Percentiles rank a stretch among this genome's conserved stretches.
These are phyloP conservation scores for Fusarium phyllophilum DNA, from an alignment of 2,329 filamentous ascomycete species.

Conservation along the genomic window DNA sequence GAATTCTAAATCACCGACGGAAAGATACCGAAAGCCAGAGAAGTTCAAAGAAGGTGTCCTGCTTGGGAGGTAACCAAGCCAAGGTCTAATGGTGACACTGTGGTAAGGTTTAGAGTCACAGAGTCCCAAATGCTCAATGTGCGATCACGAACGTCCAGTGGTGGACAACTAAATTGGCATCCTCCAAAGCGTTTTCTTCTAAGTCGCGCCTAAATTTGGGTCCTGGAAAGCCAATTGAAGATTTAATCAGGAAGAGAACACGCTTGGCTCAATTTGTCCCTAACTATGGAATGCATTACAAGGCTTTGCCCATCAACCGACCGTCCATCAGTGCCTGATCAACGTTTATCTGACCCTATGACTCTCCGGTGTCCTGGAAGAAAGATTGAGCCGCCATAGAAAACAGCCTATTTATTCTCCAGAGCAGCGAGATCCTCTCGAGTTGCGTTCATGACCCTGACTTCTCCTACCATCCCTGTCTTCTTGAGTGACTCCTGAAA, in stretches of 20 bases:
- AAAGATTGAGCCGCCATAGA: neutral
- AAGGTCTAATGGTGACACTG: neutral
- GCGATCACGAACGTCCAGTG: neutral
- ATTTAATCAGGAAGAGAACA: neutral
- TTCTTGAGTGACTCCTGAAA: neutral
- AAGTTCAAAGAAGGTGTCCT: neutral
- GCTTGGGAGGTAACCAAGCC: neutral
- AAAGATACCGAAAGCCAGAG: neutral
- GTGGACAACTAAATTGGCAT: rapidly evolving
- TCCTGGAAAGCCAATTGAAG: rapidly evolving
- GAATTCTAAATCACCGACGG: neutral
- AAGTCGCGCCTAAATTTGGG: neutral
- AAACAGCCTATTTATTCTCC: neutral
- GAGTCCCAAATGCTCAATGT: neutral
- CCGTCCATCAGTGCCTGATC: neutral
- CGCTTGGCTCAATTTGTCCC: neutral
- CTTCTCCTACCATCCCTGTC: neutral
- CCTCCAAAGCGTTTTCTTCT: neutral
- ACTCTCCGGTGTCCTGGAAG: neutral
- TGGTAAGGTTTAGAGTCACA: neutral
- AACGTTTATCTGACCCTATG: neutral
- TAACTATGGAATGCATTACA: rapidly evolving
- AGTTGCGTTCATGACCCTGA: neutral
- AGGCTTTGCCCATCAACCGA: neutral
- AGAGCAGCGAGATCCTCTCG: neutral